Percentiles rank a stretch among this genome's conserved stretches.
Conservation (phyloP, 1,139 yeast genomes). For the Scheffersomyces segobiensis region DNA sequence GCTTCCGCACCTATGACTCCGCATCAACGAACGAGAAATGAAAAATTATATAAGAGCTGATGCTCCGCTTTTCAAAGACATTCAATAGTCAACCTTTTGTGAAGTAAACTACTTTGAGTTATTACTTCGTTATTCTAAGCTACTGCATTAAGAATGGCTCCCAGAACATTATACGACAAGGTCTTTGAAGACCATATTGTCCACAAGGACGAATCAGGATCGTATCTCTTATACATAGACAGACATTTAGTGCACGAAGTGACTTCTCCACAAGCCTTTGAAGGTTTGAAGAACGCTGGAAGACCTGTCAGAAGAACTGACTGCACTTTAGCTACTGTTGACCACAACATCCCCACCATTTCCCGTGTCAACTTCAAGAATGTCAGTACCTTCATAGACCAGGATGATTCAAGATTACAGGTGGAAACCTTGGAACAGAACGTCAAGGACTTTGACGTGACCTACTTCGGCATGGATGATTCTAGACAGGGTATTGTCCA, state of each 20-base stretch:
- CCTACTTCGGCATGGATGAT: constrained; percentile 94
- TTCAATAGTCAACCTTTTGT: neutral
- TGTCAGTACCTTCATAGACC: constrained; percentile 80
- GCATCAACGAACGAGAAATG: neutral
- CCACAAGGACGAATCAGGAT: constrained; percentile 83
- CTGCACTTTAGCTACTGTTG: constrained; percentile 96
- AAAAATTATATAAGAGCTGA: neutral
- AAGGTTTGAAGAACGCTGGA: constrained; percentile 85
- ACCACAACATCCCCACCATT: constrained; percentile 94
- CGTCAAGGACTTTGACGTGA: constrained; percentile 83
- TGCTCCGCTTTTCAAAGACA: neutral
- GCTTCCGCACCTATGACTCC: constrained; percentile 4
- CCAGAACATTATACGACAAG: constrained; percentile 88
- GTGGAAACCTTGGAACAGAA: constrained; percentile 90
- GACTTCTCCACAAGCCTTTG: constrained; percentile 98
- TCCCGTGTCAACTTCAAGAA: constrained; percentile 75
- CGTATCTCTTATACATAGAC: constrained; percentile 84
- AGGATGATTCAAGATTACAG: constrained; percentile 88
- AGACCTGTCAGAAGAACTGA: constrained; percentile 88
- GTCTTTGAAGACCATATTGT: constrained; percentile 94
- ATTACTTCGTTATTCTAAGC: neutral
- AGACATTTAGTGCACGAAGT: constrained; percentile 98
- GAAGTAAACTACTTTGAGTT: neutral
- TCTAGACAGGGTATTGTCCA: constrained; percentile 96
- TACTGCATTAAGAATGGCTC: constrained; percentile 18